These are phyloP conservation scores for Aspergillus cavernicola DNA, from an alignment of 495 filamentous ascomycete genomes.

Conservation along the genomic window DNA sequence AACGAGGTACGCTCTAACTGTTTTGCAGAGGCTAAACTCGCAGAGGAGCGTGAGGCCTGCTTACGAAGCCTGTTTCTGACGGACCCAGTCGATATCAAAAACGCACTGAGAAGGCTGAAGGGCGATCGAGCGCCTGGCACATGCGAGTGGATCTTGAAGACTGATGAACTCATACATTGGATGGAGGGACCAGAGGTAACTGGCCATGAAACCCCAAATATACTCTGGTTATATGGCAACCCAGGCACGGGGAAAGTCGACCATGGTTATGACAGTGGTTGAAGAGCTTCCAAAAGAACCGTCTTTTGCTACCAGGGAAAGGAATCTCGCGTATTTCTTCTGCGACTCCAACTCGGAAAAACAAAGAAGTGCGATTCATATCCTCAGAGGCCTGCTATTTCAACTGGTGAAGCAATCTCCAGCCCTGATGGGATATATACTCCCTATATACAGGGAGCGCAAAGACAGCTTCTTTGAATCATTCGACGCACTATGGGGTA, in stretches of 20 bases:
- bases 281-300: conserved; percentile 17
- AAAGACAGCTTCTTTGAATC: conserved; percentile 20
- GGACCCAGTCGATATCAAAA: background rate
- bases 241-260: conserved; percentile 30
- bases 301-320: conserved; percentile 8
- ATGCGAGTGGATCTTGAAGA: conserved; percentile 27
- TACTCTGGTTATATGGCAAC: conserved; percentile 23
- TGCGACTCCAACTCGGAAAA: conserved; percentile 21
- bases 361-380: conserved; percentile 14
- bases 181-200: background rate
- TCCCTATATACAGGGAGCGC: conserved; percentile 20
- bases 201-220: background rate
- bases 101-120: background rate
- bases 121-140: conserved; percentile 6
- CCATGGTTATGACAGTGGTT: conserved; percentile 21
- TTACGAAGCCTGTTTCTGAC: background rate
- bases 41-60: background rate
- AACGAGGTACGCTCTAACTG: too few species aligned
- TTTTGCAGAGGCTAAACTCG: background rate
- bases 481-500: conserved; percentile 26
- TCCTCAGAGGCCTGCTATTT: conserved; percentile 25
- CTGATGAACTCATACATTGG: conserved; percentile 19
- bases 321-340: conserved; percentile 26
- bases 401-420: conserved; percentile 22
- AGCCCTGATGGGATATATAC: conserved; percentile 18